Percentiles rank a stretch among this genome's conserved stretches.
phyloP scores from a whole-genome alignment of 1,284 basidiomycete genomes.

The Ganoderma lingzhi region DNA sequence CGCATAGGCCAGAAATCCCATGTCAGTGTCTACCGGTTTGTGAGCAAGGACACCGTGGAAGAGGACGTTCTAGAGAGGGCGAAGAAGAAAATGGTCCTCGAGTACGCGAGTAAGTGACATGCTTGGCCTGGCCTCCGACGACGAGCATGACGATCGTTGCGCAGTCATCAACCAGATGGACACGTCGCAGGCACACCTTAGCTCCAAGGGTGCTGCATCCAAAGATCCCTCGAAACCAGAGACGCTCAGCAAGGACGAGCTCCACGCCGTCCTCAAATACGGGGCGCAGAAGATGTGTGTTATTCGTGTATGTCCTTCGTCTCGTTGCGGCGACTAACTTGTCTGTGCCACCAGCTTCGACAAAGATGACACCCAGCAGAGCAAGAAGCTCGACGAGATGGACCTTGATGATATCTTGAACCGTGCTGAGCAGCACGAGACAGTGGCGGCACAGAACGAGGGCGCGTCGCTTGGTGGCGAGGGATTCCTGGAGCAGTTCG shows the following conservation, averaged over 20 bases:
- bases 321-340: slow-evolving; percentile 26
- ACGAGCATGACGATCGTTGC: slow-evolving; percentile 27
- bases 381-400: slow-evolving; percentile 98
- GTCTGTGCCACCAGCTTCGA: slow-evolving; percentile 77
- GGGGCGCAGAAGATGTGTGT: slow-evolving; percentile 96
- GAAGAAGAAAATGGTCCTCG: slow-evolving; percentile 99
- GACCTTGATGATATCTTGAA: slow-evolving; percentile 98
- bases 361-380: slow-evolving; percentile 93
- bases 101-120: slow-evolving; percentile 91
- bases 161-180: slow-evolving; percentile 99
- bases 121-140: slow-evolving; percentile 23
- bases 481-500: slow-evolving; percentile 95
- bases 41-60: slow-evolving; percentile 99
- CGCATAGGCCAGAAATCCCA: slow-evolving; percentile 98
- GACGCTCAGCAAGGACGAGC: slow-evolving; percentile 96
- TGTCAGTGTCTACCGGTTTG: slow-evolving; percentile 97
- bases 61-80: slow-evolving; percentile 98
- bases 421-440: slow-evolving; percentile 97
- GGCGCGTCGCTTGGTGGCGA: slow-evolving; percentile 94
- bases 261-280: slow-evolving; percentile 98
- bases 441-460: slow-evolving; percentile 81
- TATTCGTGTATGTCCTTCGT: slow-evolving; percentile 15
- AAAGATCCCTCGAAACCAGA: slow-evolving; percentile 80
- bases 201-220: slow-evolving; percentile 69
- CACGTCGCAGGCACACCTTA: slow-evolving; percentile 96